Percentiles rank a stretch among this genome's conserved stretches.
Evolutionary conservation across 106 monocot species (phyloP).

Genomic region (Alisma plantagoaquatica): DNA sequence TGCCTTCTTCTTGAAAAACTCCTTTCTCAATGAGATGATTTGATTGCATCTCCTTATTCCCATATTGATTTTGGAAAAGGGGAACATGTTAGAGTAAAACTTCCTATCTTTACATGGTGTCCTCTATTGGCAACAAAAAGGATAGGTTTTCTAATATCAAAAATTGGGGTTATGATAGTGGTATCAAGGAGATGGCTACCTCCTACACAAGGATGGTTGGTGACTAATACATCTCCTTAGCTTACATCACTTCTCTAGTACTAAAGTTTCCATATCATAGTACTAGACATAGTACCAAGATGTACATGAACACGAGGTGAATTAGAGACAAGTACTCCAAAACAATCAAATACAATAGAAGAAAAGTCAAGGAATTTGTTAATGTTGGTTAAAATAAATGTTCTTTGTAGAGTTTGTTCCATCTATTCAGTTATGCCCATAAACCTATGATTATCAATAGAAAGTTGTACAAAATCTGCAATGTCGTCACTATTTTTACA

Average conservation of each 20-base stretch:
- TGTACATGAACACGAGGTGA: constrained; percentile 97
- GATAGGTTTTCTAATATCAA: constrained; percentile 53
- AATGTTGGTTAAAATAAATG: constrained; percentile 91
- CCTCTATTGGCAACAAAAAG: constrained; percentile 97
- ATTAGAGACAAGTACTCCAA: constrained; percentile 98
- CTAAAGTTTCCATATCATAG: constrained; percentile 69
- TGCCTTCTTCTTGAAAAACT: constrained; percentile 77
- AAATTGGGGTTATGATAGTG: constrained; percentile 89
- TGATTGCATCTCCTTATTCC: constrained; percentile 94
- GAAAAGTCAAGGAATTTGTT: constrained; percentile 94
- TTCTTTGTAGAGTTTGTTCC: constrained; percentile 93
- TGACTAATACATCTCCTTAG: constrained; percentile 88
- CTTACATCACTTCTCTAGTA: constrained; percentile 67
- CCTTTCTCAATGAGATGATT: constrained; percentile 78
- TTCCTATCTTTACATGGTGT: constrained; percentile 94
- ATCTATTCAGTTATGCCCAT: constrained; percentile 99
- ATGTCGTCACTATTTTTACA: constrained; percentile 27
- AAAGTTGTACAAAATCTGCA: constrained; percentile 90
- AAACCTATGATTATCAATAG: constrained; percentile 92
- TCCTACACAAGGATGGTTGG: constrained; percentile 93
- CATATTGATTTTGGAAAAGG: constrained; percentile 85
- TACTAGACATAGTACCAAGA: constrained; percentile 91
- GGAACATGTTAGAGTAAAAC: constrained; percentile 87
- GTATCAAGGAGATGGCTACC: constrained; percentile 97
- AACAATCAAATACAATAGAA: constrained; percentile 81